Conservation (phyloP, 139 green algal genomes). For the Chlamydomonas eustigma region DNA sequence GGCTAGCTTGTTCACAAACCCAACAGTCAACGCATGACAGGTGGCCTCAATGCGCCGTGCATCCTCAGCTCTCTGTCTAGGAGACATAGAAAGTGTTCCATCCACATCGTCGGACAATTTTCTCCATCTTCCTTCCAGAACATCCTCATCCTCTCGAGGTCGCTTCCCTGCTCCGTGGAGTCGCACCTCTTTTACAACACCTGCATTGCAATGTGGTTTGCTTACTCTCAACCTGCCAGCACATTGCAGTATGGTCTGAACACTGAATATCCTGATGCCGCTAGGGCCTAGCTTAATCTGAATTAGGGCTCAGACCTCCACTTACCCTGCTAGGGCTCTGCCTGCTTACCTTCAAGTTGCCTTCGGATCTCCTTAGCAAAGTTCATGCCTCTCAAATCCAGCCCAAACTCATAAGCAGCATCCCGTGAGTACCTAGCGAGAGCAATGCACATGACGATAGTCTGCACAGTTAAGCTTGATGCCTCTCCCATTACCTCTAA, state of each 20-base stretch:
- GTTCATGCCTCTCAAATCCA: constrained; percentile 75
- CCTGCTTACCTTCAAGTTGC: constrained; percentile 72
- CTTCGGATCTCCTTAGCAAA: constrained; percentile 78
- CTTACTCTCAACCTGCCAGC: too few species aligned
- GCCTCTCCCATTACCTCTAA: too few species aligned
- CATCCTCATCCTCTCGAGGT: background rate
- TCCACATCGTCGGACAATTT: background rate
- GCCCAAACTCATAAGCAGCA: constrained; percentile 38
- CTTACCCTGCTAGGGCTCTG: too few species aligned
- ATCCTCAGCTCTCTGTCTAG: background rate
- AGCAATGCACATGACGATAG: too few species aligned
- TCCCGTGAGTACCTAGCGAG: constrained; percentile 10
- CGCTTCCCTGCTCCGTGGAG: background rate
- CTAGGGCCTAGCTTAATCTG: too few species aligned
- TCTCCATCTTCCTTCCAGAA: background rate
- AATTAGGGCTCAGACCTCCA: too few species aligned
- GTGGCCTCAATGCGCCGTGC: background rate
- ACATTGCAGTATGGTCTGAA: too few species aligned
- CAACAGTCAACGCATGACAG: constrained; percentile 53
- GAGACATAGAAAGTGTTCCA: too few species aligned
- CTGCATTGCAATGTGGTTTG: background rate
- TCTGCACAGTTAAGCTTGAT: too few species aligned
- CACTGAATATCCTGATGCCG: too few species aligned
- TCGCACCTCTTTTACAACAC: background rate
- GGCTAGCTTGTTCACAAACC: constrained; percentile 84